Evolutionary conservation across 129 eudicot species (phyloP), one percentile per base, ranked within the genome.

Genomic region (Glebionis coronaria): DNA sequence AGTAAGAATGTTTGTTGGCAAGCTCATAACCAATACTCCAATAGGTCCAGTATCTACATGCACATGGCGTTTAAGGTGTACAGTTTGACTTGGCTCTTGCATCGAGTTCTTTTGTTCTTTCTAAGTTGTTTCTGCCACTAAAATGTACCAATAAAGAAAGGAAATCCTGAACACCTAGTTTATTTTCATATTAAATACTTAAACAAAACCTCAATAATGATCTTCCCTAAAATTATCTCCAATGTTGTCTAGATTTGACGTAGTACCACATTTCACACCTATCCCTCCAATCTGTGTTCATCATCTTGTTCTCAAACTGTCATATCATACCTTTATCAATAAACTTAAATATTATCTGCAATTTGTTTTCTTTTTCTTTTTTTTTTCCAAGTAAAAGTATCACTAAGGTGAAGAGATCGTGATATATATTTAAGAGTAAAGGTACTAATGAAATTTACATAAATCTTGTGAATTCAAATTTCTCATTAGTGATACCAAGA

Each of bases 41-140:
- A 35, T 8, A 35, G 42, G 42, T 35, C 42, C 42, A 6, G 42
- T 35, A 53, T 53, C 28, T 4, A 19, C 18, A 12, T 53, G 9
- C 27, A 53, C 19, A 8, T 53, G 58, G 58, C 21, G 21, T 53
- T 53, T 53, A 23, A 53, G 58, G 58, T 53, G 27, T 53, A 53
- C 28, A 12, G 58, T 23, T 18, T 52, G 57, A 52, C 27, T 18
- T 15, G 10, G 12, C 12, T 18, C 57, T 52, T 8, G 8, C 38
- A 0, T 31, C 8, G 8, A 31, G 38, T 31, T 31, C 38, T 31
- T 35, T 9, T 35, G 42, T 35, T 35, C 42, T 35, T 35, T 35
- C 42, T 35, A 35, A 35, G 42, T 35, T 35, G 10, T 35, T 35
- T 35, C 42, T 35, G 42, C 42, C 2, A 35, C 42, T 35, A 35